Conservation (phyloP, 2,329 filamentous ascomycete species). For the Cladophialophora psammophila region DNA sequence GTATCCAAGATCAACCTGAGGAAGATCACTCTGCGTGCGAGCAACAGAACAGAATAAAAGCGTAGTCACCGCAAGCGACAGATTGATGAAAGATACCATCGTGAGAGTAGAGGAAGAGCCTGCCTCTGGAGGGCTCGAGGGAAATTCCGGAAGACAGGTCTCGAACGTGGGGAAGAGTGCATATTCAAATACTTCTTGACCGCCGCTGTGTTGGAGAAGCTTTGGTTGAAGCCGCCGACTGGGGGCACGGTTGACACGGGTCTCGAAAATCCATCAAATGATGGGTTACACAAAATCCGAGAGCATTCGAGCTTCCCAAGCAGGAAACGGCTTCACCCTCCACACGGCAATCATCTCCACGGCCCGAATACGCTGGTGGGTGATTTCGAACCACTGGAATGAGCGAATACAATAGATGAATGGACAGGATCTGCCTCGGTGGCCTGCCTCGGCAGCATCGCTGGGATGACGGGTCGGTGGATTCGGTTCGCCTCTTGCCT, state of each 20-base stretch:
- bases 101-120: not conserved
- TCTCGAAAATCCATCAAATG: not conserved
- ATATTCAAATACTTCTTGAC: not conserved
- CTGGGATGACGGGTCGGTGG: not conserved
- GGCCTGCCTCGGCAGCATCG: constrained; percentile 11
- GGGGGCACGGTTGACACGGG: not conserved
- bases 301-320: constrained; percentile 8
- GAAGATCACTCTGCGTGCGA: constrained; percentile 35
- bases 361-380: not conserved
- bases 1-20: constrained; percentile 62
- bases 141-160: not conserved
- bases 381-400: not conserved
- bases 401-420: not conserved
- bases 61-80: not conserved
- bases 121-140: not conserved
- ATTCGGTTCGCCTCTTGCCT: not conserved
- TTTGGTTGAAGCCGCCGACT: not conserved
- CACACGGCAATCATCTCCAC: not conserved
- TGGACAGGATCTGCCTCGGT: constrained; percentile 11
- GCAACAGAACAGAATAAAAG: constrained; percentile 7
- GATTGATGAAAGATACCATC: constrained; percentile 7
- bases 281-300: not conserved
- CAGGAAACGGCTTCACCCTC: not conserved
- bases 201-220: not conserved
- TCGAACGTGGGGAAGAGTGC: not conserved